Conservation (phyloP, 2,329 filamentous ascomycete species). For the Scedosporium boydii region DNA sequence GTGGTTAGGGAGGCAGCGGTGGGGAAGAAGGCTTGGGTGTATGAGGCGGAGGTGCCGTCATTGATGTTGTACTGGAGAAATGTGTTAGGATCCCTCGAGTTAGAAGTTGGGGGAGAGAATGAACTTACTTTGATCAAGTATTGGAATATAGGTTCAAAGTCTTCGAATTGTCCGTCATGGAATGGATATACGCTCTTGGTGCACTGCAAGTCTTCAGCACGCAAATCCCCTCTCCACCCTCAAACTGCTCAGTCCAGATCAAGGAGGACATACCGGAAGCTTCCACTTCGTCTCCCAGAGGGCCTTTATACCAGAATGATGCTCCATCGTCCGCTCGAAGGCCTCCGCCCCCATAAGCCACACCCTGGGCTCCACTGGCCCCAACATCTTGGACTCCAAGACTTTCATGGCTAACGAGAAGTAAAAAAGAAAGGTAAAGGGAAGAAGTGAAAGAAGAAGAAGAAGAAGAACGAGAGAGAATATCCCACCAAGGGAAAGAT, state of each 20-base stretch:
- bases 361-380: conserved; percentile 11
- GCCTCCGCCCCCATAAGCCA: conserved; percentile 35
- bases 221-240: not conserved
- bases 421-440: not conserved
- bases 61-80: conserved; percentile 41
- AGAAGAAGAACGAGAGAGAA: not conserved
- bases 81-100: not conserved
- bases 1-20: conserved; percentile 46
- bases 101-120: not conserved
- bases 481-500: not conserved
- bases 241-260: not conserved
- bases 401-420: not conserved
- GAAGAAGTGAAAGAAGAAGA: not conserved
- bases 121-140: conserved; percentile 43
- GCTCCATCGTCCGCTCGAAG: conserved; percentile 38
- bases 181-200: conserved; percentile 60
- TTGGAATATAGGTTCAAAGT: conserved; percentile 62
- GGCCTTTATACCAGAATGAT: conserved; percentile 49
- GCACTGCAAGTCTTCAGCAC: conserved; percentile 27
- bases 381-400: not conserved
- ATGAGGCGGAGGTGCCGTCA: conserved; percentile 55
- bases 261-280: conserved; percentile 40
- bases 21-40: conserved; percentile 55
- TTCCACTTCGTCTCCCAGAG: conserved; percentile 74
- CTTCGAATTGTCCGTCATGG: conserved; percentile 58